Conservation (phyloP, 257 asterid species). For the Phtheirospermum japonicum region DNA sequence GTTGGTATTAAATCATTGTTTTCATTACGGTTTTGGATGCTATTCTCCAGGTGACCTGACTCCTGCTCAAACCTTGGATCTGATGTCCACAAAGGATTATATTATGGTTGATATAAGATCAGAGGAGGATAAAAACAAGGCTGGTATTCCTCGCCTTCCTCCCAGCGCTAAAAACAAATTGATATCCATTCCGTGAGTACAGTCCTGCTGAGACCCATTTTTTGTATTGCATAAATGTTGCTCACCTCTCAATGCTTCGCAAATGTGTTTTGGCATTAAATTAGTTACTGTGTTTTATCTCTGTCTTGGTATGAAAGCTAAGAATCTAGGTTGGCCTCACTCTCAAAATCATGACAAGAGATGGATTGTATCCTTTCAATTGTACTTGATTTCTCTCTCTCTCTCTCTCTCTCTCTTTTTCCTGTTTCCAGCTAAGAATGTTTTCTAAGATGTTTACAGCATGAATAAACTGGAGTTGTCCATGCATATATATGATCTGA, state of each 20-base stretch:
- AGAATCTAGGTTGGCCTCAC: neutral
- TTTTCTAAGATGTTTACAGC: too few relatives aligned
- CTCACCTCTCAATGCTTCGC: neutral
- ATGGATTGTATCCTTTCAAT: neutral
- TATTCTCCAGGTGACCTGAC: constrained; percentile 60
- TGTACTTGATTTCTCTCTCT: neutral
- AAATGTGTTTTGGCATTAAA: neutral
- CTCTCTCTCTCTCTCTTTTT: too few relatives aligned
- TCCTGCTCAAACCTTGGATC: constrained; percentile 88
- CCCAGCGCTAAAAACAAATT: constrained; percentile 65
- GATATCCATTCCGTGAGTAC: constrained; percentile 78
- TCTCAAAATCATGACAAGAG: neutral
- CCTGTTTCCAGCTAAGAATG: constrained; percentile 18
- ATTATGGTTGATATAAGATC: constrained; percentile 87
- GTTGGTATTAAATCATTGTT: neutral
- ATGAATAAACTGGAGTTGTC: constrained; percentile 1
- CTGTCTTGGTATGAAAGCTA: constrained; percentile 9
- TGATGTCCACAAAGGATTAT: constrained; percentile 73
- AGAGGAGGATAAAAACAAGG: constrained; percentile 83
- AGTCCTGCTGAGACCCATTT: constrained; percentile 2
- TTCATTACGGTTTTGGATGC: constrained; percentile 18
- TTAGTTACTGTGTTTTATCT: too few relatives aligned
- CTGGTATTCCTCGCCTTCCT: constrained; percentile 93
- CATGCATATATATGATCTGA: neutral
- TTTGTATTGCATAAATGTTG: neutral